Evolutionary conservation across 1,284 basidiomycete species (phyloP).

Genomic region (Papiliotrema laurentii): DNA sequence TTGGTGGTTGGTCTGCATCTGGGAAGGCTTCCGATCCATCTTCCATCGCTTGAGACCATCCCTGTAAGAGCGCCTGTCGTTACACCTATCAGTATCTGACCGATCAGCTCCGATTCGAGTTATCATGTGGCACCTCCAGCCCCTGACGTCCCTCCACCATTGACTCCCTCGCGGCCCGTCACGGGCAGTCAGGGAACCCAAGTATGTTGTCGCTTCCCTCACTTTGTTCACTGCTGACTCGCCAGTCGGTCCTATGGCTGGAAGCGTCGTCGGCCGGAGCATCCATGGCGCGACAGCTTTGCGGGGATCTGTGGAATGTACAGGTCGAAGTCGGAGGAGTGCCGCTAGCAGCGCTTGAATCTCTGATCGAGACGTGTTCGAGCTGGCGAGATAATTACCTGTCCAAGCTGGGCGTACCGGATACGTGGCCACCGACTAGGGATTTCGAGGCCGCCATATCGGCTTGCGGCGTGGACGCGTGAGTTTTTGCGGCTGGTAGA

Average conservation of each 20-base stretch:
- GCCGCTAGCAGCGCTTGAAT: conserved; percentile 59
- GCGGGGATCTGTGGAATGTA: conserved; percentile 71
- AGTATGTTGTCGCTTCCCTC: too few species aligned
- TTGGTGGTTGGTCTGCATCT: conserved; percentile 67
- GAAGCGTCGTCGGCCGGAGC: conserved; percentile 70
- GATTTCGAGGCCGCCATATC: conserved; percentile 78
- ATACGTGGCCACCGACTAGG: conserved; percentile 76
- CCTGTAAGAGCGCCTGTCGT: conserved; percentile 55
- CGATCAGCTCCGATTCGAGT: conserved; percentile 8
- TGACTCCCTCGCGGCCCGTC: too few species aligned
- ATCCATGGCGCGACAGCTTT: conserved; percentile 70
- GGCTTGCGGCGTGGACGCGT: conserved; percentile 71
- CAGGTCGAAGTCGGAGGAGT: conserved; percentile 69
- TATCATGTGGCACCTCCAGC: too few species aligned
- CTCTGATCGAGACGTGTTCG: conserved; percentile 59
- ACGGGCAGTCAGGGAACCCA: too few species aligned
- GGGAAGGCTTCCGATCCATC: conserved; percentile 58
- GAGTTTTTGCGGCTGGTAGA: not conserved
- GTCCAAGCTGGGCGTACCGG: conserved; percentile 73
- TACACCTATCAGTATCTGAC: conserved; percentile 19
- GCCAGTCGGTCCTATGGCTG: conserved; percentile 32
- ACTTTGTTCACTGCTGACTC: not conserved
- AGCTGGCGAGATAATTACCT: conserved; percentile 75
- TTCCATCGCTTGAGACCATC: conserved; percentile 61
- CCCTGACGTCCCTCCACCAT: too few species aligned